A percentile compares a stretch with the other conserved stretches of the same genome.
These are phyloP conservation scores for Zygosaccharomyces sapae DNA, from an alignment of 1,139 yeast species.

Conservation along the genomic window DNA sequence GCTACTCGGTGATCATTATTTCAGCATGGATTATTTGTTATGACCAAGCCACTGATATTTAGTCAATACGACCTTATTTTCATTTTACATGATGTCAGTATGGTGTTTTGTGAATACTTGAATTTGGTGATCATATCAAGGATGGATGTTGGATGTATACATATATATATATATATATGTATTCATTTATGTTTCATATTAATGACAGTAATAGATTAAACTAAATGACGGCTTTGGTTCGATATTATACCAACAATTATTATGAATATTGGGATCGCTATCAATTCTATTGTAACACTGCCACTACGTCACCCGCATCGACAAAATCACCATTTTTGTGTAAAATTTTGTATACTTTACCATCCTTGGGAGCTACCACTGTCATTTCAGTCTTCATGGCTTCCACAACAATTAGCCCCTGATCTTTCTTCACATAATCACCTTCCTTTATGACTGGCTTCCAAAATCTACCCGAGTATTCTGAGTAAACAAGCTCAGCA, in stretches of 20 bases:
- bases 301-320: conserved; percentile 92
- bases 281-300: conserved; percentile 44
- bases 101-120: not conserved
- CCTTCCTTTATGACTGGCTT: conserved; percentile 80
- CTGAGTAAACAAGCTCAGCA: conserved; percentile 84
- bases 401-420: conserved; percentile 82
- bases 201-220: not conserved
- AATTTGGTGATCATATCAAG: not conserved
- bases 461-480: conserved; percentile 96
- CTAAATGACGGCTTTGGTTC: not conserved
- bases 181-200: not conserved
- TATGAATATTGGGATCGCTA: not conserved
- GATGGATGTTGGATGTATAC: no score
- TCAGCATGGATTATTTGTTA: not conserved
- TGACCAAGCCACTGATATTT: not conserved
- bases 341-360: conserved; percentile 71
- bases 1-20: not conserved
- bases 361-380: conserved; percentile 65
- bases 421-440: conserved; percentile 68
- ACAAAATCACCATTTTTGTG: conserved; percentile 93
- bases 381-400: conserved; percentile 99
- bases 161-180: no score
- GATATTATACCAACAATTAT: not conserved
- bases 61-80: not conserved
- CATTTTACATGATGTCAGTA: not conserved